phyloP scores from a whole-genome alignment of 805 yeast genomes.

The Monosporozyma siamensis region DNA sequence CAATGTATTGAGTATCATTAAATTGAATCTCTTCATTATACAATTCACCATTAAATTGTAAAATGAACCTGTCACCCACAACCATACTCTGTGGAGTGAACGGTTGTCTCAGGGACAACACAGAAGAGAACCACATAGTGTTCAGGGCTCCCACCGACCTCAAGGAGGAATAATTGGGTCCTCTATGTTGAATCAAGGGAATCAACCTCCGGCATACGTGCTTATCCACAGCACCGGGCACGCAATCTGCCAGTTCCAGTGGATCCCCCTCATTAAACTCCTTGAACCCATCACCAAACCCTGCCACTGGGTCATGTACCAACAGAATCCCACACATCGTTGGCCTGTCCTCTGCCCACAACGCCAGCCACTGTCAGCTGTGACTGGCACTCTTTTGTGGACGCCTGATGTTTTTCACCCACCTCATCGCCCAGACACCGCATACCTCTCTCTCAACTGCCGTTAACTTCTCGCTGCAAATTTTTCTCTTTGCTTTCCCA shows the following conservation, averaged over 20 bases:
- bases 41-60: slow-evolving; percentile 89
- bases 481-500: background rate
- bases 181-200: slow-evolving; percentile 46
- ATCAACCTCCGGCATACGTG: slow-evolving; percentile 31
- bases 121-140: slow-evolving; percentile 50
- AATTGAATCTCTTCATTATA: slow-evolving; percentile 49
- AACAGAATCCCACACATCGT: slow-evolving; percentile 3
- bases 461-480: slow-evolving; percentile 3
- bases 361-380: no score
- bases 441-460: slow-evolving; percentile 5
- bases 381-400: no score
- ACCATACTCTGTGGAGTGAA: slow-evolving; percentile 63
- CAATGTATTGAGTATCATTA: slow-evolving; percentile 59
- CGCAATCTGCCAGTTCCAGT: background rate
- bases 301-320: slow-evolving; percentile 20
- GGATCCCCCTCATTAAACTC: slow-evolving; percentile 13
- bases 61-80: slow-evolving; percentile 28
- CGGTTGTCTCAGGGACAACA: slow-evolving; percentile 73
- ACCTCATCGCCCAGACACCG: slow-evolving; percentile 2
- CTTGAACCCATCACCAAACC: slow-evolving; percentile 41
- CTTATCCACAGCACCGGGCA: no score
- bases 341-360: no score
- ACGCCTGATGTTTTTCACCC: background rate
- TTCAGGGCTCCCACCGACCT: slow-evolving; percentile 7
- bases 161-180: slow-evolving; percentile 48